A percentile compares a stretch with the other conserved stretches of the same genome.
These are phyloP conservation scores for Lentithecium fluviatile DNA, from an alignment of 495 filamentous ascomycete genomes.

Conservation along the genomic window DNA sequence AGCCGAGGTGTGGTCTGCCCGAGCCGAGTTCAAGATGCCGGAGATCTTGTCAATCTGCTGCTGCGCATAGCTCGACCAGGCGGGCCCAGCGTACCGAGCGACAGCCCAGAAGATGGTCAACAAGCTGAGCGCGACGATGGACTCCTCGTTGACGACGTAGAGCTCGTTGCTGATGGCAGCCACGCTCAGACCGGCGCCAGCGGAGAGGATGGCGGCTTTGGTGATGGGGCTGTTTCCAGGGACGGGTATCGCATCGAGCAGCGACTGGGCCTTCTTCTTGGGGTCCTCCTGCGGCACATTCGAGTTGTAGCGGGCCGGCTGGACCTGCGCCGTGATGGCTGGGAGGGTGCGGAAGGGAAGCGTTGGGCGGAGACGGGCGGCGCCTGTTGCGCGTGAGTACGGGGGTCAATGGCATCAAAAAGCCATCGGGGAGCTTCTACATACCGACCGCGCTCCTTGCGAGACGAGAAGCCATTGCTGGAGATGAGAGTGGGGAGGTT, in stretches of 20 bases:
- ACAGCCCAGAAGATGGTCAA: constrained; percentile 85
- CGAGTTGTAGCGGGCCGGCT: constrained; percentile 65
- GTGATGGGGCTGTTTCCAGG: constrained; percentile 52
- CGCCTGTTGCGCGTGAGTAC: constrained; percentile 58
- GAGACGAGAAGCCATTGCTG: constrained; percentile 89
- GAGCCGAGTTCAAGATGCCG: constrained; percentile 86
- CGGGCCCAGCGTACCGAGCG: constrained; percentile 86
- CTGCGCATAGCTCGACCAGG: constrained; percentile 90
- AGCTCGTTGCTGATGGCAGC: constrained; percentile 99
- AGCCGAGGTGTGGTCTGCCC: constrained; percentile 89
- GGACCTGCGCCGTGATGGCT: constrained; percentile 64
- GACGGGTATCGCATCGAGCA: constrained; percentile 79
- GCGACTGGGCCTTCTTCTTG: constrained; percentile 90
- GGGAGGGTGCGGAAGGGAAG: constrained; percentile 66
- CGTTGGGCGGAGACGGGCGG: constrained; percentile 76
- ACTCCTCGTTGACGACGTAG: constrained; percentile 98
- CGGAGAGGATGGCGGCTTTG: constrained; percentile 95
- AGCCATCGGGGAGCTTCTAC: constrained; percentile 41
- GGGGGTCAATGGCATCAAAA: constrained; percentile 33
- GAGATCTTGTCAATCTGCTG: constrained; percentile 82
- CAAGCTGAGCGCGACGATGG: constrained; percentile 83
- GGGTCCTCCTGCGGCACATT: constrained; percentile 80
- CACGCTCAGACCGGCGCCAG: constrained; percentile 81
- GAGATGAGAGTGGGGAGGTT: constrained; percentile 51
- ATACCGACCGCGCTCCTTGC: constrained; percentile 88